Evolutionary conservation across 257 asterid species (phyloP).

Genomic region (Nyctanthes arbortristis): DNA sequence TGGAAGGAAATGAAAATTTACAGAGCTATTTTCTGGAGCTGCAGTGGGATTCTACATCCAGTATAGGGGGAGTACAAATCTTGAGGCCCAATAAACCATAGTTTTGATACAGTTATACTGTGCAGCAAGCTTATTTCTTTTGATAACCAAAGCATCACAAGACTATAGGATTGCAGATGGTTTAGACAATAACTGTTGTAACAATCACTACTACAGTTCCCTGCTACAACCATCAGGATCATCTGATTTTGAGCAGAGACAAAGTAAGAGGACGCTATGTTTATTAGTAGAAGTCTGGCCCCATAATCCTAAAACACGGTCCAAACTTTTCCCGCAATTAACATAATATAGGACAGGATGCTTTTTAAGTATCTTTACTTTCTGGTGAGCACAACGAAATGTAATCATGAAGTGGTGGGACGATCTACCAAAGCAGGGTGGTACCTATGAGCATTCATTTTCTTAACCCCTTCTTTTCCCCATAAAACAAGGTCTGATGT

Average conservation of each 20-base stretch:
- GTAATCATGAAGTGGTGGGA: constrained; percentile 20
- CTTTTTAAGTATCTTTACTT: constrained; percentile 17
- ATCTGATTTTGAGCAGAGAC: neutral
- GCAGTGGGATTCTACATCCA: neutral
- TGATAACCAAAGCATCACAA: constrained; percentile 10
- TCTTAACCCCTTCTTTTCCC: constrained; percentile 3
- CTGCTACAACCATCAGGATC: neutral
- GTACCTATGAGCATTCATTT: constrained; percentile 9
- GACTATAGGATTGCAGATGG: neutral
- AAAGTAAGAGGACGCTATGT: neutral
- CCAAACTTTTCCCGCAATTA: constrained; percentile 7
- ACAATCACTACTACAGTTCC: constrained; percentile 2
- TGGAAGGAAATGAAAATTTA: constrained; percentile 3
- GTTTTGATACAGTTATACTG: neutral
- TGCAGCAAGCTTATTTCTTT: constrained; percentile 4
- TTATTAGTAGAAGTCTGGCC: neutral
- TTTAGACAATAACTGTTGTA: neutral
- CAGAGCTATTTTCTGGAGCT: constrained; percentile 10
- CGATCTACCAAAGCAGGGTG: constrained; percentile 7
- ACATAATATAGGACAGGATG: neutral
- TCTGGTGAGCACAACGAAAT: constrained; percentile 12
- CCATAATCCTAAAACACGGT: neutral
- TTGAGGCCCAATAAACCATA: neutral
- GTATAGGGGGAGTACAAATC: constrained; percentile 11
- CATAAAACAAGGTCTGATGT: constrained; percentile 1